Evolutionary conservation across 169 alveolate species (phyloP), one percentile per base, ranked within the genome.

Genomic region (Plasmodium vivax): DNA sequence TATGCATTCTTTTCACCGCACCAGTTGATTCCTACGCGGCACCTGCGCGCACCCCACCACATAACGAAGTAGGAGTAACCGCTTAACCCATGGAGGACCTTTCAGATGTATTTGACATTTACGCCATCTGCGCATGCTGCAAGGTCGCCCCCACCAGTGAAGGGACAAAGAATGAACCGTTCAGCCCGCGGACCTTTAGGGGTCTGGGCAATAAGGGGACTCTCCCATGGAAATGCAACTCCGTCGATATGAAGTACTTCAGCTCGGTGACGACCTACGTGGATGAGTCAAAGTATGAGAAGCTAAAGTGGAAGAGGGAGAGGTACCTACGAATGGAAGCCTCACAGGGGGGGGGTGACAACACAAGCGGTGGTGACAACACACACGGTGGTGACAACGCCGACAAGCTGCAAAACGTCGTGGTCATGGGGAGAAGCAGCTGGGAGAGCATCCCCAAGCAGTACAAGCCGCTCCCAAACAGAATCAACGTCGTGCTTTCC

Each of bases 361-460:
- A 36, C 62, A 96, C 95, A 6, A 87, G 74, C 45, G 77, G 81
- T 75, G 7, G 38, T 71, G 32, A 38, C 1, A 2, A 19, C 30
- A 3, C 3, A 68, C 30, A 3, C 32, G 19, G 38, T 9, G 12
- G 27, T 2, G 6, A 27, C 16, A 19, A 23, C 27, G 27, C 0
- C 8, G 1, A 23, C n/a, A 92, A 45, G 45, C 36, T 95, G 45
- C 96, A 93, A 93, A 98, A 98, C 92, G 99, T 98, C 30, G 98
- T 99, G 38, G 96, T 99, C 36, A 98, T 99, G 99, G 99, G 99
- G 0, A 97, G 99, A 85, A 98, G 96, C 74, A 99, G 99, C 34
- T 99, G 99, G 99, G 99, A 98, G 56, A 96, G 98, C 51, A 92
- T 98, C 32, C 99, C 99, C 0, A 93, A 92, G 72, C 85, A 90